Conservation (phyloP, 2,329 filamentous ascomycete genomes). For the Falciphora oryzae region DNA sequence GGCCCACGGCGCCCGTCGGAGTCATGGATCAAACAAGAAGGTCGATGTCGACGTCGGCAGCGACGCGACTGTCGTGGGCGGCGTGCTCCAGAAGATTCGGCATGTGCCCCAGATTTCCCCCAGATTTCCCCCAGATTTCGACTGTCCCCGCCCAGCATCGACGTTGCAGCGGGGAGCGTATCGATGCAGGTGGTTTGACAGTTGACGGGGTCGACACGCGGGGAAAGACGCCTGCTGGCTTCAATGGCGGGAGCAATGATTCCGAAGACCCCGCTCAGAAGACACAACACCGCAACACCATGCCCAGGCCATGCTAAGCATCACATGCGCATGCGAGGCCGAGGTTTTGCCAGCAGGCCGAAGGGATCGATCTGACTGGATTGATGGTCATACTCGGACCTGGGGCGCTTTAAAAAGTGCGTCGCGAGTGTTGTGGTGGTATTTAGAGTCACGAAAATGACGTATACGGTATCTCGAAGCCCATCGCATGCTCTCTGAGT, state of each 20-base stretch:
- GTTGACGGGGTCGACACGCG: no score
- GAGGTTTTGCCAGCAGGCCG: neutral
- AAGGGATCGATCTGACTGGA: neutral
- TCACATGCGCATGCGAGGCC: neutral
- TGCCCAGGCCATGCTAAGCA: neutral
- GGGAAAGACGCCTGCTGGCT: neutral
- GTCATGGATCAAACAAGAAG: constrained; percentile 1
- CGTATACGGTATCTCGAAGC: neutral
- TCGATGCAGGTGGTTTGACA: neutral
- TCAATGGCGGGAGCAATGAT: neutral
- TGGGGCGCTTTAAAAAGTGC: neutral
- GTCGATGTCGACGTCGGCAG: neutral
- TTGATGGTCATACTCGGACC: neutral
- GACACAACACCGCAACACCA: neutral
- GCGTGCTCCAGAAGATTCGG: neutral
- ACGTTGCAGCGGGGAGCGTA: neutral
- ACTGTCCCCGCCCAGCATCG: no score
- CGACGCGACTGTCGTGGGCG: neutral
- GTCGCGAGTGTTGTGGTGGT: neutral
- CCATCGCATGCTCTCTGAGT: neutral
- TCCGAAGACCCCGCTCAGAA: neutral
- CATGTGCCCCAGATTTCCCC: neutral
- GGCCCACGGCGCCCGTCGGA: no score
- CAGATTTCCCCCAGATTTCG: neutral
- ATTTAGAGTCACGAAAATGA: neutral